Percentiles rank a stretch among this genome's conserved stretches.
Conservation (phyloP, 202 grass and related monocot genomes). For the Carex sylvatica region DNA sequence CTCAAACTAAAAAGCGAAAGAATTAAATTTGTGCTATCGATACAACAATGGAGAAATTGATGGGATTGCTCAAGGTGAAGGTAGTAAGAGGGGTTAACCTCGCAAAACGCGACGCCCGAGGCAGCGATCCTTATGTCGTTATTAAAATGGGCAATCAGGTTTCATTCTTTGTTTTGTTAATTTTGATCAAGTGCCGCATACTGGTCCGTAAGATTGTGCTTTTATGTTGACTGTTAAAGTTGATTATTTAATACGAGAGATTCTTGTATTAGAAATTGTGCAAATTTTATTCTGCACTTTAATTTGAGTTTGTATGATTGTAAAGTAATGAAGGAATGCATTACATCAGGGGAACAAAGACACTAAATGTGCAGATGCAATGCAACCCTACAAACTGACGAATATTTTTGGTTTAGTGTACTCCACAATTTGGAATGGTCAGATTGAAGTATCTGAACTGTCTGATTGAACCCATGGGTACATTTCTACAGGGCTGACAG, state of each 20-base stretch:
- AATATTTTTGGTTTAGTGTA: not conserved
- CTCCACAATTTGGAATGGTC: no score
- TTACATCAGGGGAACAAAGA: not conserved
- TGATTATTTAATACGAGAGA: not conserved
- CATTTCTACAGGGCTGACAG: not conserved
- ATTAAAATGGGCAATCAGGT: constrained; percentile 27
- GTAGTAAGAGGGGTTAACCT: constrained; percentile 31
- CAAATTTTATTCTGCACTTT: not conserved
- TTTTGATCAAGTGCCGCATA: not conserved
- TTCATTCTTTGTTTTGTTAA: not conserved
- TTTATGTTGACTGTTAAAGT: not conserved
- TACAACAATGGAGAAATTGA: constrained; percentile 13
- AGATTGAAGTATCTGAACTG: not conserved
- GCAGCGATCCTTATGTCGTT: constrained; percentile 31
- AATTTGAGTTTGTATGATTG: not conserved
- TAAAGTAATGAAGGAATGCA: not conserved
- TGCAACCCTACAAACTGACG: not conserved
- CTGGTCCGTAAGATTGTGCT: not conserved
- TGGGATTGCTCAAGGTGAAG: constrained; percentile 33
- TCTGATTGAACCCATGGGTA: not conserved
- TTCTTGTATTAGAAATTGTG: not conserved
- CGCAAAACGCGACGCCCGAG: constrained; percentile 9
- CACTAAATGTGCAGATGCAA: not conserved
- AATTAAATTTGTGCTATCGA: not conserved
- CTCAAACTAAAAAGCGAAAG: not conserved